Conservation (phyloP, 1,284 basidiomycete genomes). For the Athelia psychrophila region DNA sequence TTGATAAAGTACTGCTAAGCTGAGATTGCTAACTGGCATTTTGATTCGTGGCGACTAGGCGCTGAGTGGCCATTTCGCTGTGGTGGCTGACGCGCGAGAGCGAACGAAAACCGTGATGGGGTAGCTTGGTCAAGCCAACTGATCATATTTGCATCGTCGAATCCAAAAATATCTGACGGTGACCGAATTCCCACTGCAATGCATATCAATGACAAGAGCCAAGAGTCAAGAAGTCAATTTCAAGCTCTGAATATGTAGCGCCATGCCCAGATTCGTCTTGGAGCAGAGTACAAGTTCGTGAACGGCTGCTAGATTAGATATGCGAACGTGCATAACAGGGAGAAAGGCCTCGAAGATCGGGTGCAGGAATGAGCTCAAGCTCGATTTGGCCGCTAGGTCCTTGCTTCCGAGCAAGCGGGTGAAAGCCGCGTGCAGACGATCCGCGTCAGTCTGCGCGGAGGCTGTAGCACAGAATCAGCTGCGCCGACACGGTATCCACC, state of each 20-base stretch:
- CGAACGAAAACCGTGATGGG: too few species aligned
- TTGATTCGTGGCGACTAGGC: too few species aligned
- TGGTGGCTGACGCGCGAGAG: too few species aligned
- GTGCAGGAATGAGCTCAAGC: constrained; percentile 34
- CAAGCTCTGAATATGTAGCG: constrained; percentile 41
- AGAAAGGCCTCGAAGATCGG: constrained; percentile 39
- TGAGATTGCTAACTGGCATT: too few species aligned
- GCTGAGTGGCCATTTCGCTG: too few species aligned
- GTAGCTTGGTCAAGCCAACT: too few species aligned
- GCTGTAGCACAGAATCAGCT: constrained; percentile 16
- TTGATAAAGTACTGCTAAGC: too few species aligned
- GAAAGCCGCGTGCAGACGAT: constrained; percentile 33
- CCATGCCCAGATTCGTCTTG: constrained; percentile 41
- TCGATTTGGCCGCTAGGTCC: constrained; percentile 9
- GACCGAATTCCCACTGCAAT: too few species aligned
- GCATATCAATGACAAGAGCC: too few species aligned
- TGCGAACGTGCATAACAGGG: constrained; percentile 40
- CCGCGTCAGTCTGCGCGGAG: constrained; percentile 30
- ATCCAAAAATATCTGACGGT: too few species aligned
- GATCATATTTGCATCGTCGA: too few species aligned
- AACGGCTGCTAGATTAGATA: constrained; percentile 41
- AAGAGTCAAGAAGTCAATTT: constrained; percentile 20
- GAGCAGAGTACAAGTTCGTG: constrained; percentile 43
- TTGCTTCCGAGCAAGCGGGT: constrained; percentile 23
- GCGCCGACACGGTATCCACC: neutral